Conservation (phyloP, 257 asterid species). For the Vinca minor region DNA sequence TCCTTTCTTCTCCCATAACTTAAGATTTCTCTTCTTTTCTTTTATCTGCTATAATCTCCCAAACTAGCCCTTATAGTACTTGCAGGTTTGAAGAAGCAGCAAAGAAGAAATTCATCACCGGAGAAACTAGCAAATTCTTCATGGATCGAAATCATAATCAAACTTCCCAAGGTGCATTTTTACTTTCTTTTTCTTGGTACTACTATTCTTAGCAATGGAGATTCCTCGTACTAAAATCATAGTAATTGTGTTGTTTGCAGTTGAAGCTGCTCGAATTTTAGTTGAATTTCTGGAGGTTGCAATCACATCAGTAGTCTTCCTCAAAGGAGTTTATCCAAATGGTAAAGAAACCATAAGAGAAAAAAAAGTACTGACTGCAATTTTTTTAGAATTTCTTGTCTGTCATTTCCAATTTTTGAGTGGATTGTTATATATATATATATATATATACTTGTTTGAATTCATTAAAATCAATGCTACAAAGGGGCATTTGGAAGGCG, state of each 20-base stretch:
- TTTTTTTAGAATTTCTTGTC: neutral
- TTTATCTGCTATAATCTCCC: too few species aligned
- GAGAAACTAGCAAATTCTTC: neutral
- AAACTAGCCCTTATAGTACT: too few species aligned
- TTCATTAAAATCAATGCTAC: constrained; percentile 1
- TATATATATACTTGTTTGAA: constrained; percentile 3
- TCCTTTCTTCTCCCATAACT: too few species aligned
- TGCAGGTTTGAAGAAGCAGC: too few species aligned
- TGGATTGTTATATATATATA: neutral
- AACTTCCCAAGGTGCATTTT: neutral
- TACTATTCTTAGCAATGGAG: neutral
- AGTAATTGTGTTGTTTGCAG: constrained; percentile 30
- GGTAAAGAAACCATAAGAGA: constrained; percentile 28
- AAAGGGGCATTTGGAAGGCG: constrained; percentile 83
- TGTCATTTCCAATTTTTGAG: neutral
- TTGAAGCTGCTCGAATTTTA: constrained; percentile 51
- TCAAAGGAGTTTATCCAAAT: constrained; percentile 74
- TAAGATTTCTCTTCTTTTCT: too few species aligned
- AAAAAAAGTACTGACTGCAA: neutral
- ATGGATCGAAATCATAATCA: constrained; percentile 3
- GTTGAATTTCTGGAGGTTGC: constrained; percentile 83
- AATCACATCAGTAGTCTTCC: constrained; percentile 65
- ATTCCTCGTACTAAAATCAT: neutral
- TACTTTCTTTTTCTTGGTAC: neutral
- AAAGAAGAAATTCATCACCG: neutral